Evolutionary conservation across 331 rosid species (phyloP).

Genomic region (Pyrus hybrid): DNA sequence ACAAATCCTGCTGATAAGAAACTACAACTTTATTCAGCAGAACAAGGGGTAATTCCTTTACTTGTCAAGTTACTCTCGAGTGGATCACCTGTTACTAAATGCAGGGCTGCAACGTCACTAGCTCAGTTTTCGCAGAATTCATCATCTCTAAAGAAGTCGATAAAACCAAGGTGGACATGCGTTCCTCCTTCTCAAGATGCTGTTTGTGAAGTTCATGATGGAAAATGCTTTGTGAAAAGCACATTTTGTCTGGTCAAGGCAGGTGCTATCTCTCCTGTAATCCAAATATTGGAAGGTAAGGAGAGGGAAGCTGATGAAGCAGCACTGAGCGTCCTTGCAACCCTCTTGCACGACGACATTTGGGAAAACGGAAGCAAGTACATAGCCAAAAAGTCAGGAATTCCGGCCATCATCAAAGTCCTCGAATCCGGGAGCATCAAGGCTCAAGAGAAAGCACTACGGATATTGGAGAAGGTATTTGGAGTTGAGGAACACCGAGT

Average conservation of each 20-base stretch:
- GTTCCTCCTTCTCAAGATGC: slow-evolving; percentile 45
- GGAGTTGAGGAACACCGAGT: slow-evolving; percentile 49
- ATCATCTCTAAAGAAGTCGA: slow-evolving; percentile 41
- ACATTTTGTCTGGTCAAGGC: slow-evolving; percentile 86
- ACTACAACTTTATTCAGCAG: slow-evolving; percentile 64
- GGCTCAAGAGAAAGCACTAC: slow-evolving; percentile 54
- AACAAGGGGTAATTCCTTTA: slow-evolving; percentile 71
- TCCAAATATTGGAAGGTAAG: slow-evolving; percentile 54
- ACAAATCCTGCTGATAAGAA: slow-evolving; percentile 72
- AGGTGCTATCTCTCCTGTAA: slow-evolving; percentile 51
- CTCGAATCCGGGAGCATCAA: slow-evolving; percentile 43
- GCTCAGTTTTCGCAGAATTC: slow-evolving; percentile 83
- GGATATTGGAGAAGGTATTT: slow-evolving; percentile 87
- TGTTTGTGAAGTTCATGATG: slow-evolving; percentile 72
- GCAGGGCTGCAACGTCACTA: slow-evolving; percentile 65
- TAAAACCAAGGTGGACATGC: slow-evolving; percentile 60
- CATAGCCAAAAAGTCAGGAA: slow-evolving; percentile 53
- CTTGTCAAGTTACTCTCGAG: slow-evolving; percentile 66
- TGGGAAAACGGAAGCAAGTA: slow-evolving; percentile 67
- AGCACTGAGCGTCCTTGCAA: slow-evolving; percentile 59
- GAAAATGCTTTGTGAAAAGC: slow-evolving; percentile 51
- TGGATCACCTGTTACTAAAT: slow-evolving; percentile 46
- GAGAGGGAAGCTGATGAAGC: slow-evolving; percentile 73
- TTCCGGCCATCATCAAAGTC: slow-evolving; percentile 46
- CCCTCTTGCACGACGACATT: slow-evolving; percentile 77